Conservation (phyloP, 768 basidiomycete genomes). For the Lanmaoa rubissima region DNA sequence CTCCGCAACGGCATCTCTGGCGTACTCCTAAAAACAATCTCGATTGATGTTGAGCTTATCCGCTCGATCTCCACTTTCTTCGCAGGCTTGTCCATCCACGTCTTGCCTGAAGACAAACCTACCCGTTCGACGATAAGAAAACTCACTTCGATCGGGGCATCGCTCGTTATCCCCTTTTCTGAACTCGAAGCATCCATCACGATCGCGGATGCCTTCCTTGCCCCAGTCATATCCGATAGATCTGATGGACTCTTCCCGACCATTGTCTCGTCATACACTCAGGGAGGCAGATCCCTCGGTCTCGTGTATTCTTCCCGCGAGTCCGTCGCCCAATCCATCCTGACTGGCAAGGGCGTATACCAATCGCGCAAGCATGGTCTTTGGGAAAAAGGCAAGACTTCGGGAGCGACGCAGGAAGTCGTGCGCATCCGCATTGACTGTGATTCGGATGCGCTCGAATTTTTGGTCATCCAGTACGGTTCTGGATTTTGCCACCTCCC, state of each 20-base stretch:
- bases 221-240: slow-evolving; percentile 80
- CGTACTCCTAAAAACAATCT: slow-evolving; percentile 72
- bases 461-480: slow-evolving; percentile 86
- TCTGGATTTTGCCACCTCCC: slow-evolving; percentile 93
- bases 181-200: slow-evolving; percentile 65
- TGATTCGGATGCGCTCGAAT: slow-evolving; percentile 89
- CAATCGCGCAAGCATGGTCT: slow-evolving; percentile 95
- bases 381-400: slow-evolving; percentile 97
- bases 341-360: slow-evolving; percentile 89
- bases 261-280: slow-evolving; percentile 67
- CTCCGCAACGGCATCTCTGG: slow-evolving; percentile 73
- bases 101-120: slow-evolving; percentile 54
- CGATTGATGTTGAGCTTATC: slow-evolving; percentile 73
- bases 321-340: slow-evolving; percentile 83
- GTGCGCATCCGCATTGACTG: slow-evolving; percentile 84
- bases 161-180: slow-evolving; percentile 68
- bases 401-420: slow-evolving; percentile 89
- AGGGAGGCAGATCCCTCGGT: slow-evolving; percentile 77
- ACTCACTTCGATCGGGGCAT: slow-evolving; percentile 56
- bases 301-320: slow-evolving; percentile 92
- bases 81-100: slow-evolving; percentile 56
- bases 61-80: slow-evolving; percentile 78
- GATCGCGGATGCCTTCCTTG: slow-evolving; percentile 82
- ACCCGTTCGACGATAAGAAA: slow-evolving; percentile 60
- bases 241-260: slow-evolving; percentile 93